These are phyloP conservation scores for Aspergillus taichungensis DNA, from an alignment of 495 filamentous ascomycete species.

Conservation along the genomic window DNA sequence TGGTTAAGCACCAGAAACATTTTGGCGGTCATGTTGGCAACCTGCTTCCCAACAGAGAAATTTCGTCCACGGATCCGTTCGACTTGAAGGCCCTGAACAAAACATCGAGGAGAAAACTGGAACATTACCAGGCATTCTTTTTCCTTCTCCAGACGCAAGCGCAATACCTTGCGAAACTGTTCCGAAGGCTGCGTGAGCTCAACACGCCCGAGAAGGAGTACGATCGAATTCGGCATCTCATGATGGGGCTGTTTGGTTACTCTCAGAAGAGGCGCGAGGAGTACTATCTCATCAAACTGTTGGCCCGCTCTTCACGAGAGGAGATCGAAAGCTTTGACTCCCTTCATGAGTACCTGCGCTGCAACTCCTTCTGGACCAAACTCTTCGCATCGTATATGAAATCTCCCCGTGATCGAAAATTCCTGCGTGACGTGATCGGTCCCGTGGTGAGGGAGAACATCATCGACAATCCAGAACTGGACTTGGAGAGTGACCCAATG, in stretches of 20 bases:
- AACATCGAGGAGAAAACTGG: conserved; percentile 84
- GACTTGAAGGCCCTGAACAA: conserved; percentile 97
- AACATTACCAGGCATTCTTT: conserved; percentile 96
- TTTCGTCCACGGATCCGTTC: conserved; percentile 84
- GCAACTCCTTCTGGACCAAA: conserved; percentile 88
- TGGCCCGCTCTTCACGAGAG: conserved; percentile 73
- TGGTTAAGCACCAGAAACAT: conserved; percentile 92
- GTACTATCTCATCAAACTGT: conserved; percentile 89
- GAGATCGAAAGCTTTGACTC: conserved; percentile 68
- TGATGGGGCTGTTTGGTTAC: conserved; percentile 96
- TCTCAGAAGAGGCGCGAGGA: conserved; percentile 95
- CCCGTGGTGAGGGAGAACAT: conserved; percentile 78
- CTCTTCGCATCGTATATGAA: conserved; percentile 81
- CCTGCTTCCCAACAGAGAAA: conserved; percentile 76
- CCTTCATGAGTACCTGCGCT: conserved; percentile 78
- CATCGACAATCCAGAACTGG: conserved; percentile 80
- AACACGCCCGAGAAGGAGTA: conserved; percentile 85
- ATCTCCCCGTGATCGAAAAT: conserved; percentile 87
- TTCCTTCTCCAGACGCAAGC: conserved; percentile 96
- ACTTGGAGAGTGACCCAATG: conserved; percentile 94
- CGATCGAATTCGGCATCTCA: conserved; percentile 82
- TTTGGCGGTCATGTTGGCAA: conserved; percentile 88
- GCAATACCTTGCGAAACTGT: conserved; percentile 83
- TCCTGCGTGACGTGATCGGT: conserved; percentile 74
- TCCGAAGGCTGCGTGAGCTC: conserved; percentile 73